Conservation (phyloP, 768 basidiomycete species). For the Royoungia palumana region DNA sequence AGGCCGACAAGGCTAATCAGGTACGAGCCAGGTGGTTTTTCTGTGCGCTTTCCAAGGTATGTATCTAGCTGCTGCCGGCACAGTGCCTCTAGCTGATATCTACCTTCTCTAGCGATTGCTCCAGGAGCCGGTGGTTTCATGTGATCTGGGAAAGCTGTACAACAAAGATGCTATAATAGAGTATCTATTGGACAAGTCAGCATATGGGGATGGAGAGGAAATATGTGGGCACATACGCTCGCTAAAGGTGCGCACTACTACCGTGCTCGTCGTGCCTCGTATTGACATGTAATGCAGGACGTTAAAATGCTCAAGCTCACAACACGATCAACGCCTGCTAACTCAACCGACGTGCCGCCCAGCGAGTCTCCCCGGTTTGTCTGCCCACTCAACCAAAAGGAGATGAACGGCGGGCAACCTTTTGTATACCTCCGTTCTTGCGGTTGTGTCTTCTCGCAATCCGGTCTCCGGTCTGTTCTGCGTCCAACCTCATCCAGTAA, state of each 20-base stretch:
- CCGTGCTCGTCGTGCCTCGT: neutral
- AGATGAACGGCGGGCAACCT: constrained; percentile 89
- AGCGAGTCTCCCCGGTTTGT: constrained; percentile 68
- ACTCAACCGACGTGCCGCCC: constrained; percentile 34
- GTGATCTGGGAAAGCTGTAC: constrained; percentile 90
- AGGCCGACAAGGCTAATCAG: constrained; percentile 89
- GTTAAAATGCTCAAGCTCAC: constrained; percentile 82
- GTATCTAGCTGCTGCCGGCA: no score
- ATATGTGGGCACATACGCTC: constrained; percentile 92
- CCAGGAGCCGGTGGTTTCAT: constrained; percentile 86
- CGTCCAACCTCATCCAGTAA: constrained; percentile 26
- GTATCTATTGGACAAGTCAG: constrained; percentile 75
- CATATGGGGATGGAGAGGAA: constrained; percentile 86
- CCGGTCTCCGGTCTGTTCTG: constrained; percentile 64
- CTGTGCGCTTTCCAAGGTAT: constrained; percentile 92
- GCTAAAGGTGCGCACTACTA: constrained; percentile 63
- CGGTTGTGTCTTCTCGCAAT: constrained; percentile 89
- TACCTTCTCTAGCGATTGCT: constrained; percentile 68
- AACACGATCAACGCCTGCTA: constrained; percentile 53
- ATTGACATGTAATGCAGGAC: constrained; percentile 50
- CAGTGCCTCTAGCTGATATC: neutral
- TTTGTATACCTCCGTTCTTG: constrained; percentile 86
- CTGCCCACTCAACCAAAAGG: constrained; percentile 88
- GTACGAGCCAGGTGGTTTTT: constrained; percentile 86
- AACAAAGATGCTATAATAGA: constrained; percentile 95